Evolutionary conservation across 176 grass and related monocot genomes (phyloP).

Genomic region (Sorghum bicolor): Sorghum_bicolor_NCBIv3 NC_012870.2:69038001-69038500

Average conservation of each 20-base stretch:
- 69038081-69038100: constrained; percentile 77
- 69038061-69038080: constrained; percentile 77
- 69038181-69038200: constrained; percentile 37
- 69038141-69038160: neutral
- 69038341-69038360: constrained; percentile 87
- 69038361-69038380: constrained; percentile 94
- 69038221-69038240: neutral
- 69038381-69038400: constrained; percentile 71
- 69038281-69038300: constrained; percentile 81
- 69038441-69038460: neutral
- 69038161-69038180: neutral
- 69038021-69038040: constrained; percentile 46
- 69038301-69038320: constrained; percentile 73
- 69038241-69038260: constrained; percentile 81
- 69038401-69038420: neutral
- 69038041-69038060: constrained; percentile 92
- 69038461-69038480: neutral
- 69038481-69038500: constrained; percentile 40
- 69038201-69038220: constrained; percentile 28
- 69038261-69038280: constrained; percentile 70
- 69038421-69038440: constrained; percentile 21
- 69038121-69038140: constrained; percentile 70
- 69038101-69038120: constrained; percentile 92
- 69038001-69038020: constrained; percentile 42
- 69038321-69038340: constrained; percentile 68